phyloP scores from a whole-genome alignment of 2,329 filamentous ascomycete genomes.

The Nemania sp. region DNA sequence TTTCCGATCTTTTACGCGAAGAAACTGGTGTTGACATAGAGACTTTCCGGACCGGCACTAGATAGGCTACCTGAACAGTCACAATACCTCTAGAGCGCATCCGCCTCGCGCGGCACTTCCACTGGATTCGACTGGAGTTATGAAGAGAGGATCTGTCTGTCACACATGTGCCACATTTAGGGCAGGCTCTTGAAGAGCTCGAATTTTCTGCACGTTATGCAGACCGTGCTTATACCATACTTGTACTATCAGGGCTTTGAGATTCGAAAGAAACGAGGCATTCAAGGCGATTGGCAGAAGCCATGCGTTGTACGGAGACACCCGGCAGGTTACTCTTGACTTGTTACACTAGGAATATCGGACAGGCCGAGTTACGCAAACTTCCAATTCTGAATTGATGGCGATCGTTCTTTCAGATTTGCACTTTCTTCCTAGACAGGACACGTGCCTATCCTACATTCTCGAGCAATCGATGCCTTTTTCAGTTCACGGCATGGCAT shows the following conservation, averaged over 20 bases:
- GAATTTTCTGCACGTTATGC: neutral
- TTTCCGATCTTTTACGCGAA: constrained; percentile 71
- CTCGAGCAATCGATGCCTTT: too few species aligned
- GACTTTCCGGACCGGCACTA: neutral
- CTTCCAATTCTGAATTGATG: too few species aligned
- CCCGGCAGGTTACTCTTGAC: neutral
- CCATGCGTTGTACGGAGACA: neutral
- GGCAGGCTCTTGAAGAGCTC: neutral
- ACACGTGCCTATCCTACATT: too few species aligned
- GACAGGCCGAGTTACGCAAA: neutral
- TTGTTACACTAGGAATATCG: neutral
- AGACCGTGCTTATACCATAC: constrained; percentile 5
- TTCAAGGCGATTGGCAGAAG: neutral
- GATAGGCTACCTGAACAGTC: neutral
- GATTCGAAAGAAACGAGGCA: constrained; percentile 1
- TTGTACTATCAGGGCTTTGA: constrained; percentile 13
- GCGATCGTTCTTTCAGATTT: too few species aligned
- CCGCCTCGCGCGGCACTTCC: too few species aligned
- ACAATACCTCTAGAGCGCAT: neutral
- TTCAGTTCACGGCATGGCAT: too few species aligned
- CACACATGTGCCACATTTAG: constrained; percentile 10
- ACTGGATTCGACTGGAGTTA: neutral
- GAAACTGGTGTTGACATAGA: constrained; percentile 70
- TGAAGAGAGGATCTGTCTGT: constrained; percentile 3
- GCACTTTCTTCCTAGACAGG: too few species aligned